Percentiles rank a stretch among this genome's conserved stretches.
Evolutionary conservation across 2,329 filamentous ascomycete genomes (phyloP).

Genomic region (Endocalyx cinctus): DNA sequence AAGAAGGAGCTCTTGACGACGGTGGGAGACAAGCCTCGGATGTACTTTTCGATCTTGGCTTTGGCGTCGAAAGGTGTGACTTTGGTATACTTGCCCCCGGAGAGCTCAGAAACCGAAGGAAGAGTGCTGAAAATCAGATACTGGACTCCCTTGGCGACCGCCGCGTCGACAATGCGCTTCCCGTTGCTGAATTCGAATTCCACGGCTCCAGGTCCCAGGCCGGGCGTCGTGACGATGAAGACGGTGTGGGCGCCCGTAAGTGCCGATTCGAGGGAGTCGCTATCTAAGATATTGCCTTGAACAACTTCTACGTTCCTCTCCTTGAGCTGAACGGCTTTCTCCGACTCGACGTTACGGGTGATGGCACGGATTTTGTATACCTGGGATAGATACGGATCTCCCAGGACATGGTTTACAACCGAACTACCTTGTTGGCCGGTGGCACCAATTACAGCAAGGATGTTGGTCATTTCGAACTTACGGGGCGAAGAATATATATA

Average conservation of each 20-base stretch:
- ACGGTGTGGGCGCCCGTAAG: conserved; percentile 41
- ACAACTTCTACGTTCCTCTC: conserved; percentile 27
- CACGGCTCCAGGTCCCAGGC: conserved; percentile 33
- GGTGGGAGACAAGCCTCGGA: conserved; percentile 23
- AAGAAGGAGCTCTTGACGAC: conserved; percentile 34
- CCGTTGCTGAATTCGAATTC: conserved; percentile 29
- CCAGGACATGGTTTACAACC: conserved; percentile 40
- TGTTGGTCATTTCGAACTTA: conserved; percentile 29
- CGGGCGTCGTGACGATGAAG: conserved; percentile 40
- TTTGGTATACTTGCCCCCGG: conserved; percentile 27
- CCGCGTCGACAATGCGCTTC: conserved; percentile 33
- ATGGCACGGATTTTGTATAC: conserved; percentile 46
- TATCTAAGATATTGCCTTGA: conserved; percentile 36
- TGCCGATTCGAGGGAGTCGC: conserved; percentile 33
- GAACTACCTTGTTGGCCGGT: conserved; percentile 49
- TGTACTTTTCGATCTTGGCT: conserved; percentile 33
- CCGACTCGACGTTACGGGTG: conserved; percentile 38
- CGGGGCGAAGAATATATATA: background rate
- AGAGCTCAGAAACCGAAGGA: conserved; percentile 25
- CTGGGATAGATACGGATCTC: conserved; percentile 37
- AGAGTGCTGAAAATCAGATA: conserved; percentile 38
- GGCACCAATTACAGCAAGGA: conserved; percentile 44
- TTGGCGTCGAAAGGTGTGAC: conserved; percentile 38
- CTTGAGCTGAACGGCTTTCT: conserved; percentile 25
- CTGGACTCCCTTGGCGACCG: conserved; percentile 28